phyloP scores from a whole-genome alignment of 2,329 filamentous ascomycete genomes.

The Exophiala bonariae region DNA sequence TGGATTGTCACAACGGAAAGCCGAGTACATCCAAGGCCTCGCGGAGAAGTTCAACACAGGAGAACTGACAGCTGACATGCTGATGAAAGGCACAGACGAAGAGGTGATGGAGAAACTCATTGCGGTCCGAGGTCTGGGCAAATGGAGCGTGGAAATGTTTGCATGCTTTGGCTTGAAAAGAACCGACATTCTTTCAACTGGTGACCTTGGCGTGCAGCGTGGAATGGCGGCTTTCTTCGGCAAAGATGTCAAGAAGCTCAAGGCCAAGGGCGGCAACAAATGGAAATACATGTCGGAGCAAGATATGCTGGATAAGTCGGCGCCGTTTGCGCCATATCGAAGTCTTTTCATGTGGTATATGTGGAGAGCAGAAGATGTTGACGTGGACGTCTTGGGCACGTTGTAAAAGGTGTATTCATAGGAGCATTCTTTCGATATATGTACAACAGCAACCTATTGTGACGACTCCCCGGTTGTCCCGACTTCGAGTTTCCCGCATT shows the following conservation, averaged over 20 bases:
- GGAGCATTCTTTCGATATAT: slow-evolving; percentile 10
- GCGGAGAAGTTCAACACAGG: slow-evolving; percentile 76
- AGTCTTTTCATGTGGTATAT: slow-evolving; percentile 98
- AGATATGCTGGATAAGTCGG: slow-evolving; percentile 84
- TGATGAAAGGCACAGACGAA: slow-evolving; percentile 78
- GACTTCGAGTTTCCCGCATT: too few relatives aligned
- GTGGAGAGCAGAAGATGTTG: slow-evolving; percentile 83
- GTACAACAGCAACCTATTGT: slow-evolving; percentile 11
- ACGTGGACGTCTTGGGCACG: slow-evolving; percentile 39
- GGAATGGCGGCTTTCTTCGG: slow-evolving; percentile 90
- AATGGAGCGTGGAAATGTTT: slow-evolving; percentile 98
- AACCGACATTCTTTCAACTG: slow-evolving; percentile 88
- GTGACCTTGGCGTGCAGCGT: slow-evolving; percentile 88
- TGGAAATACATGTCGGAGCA: slow-evolving; percentile 98
- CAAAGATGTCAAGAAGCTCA: slow-evolving; percentile 79
- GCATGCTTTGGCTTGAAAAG: slow-evolving; percentile 92
- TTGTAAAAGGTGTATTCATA: slow-evolving; percentile 6
- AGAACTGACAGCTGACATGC: slow-evolving; percentile 72
- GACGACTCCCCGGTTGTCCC: too few relatives aligned
- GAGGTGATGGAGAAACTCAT: slow-evolving; percentile 80
- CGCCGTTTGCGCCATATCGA: slow-evolving; percentile 81
- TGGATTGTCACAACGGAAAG: slow-evolving; percentile 89
- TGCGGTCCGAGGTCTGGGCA: slow-evolving; percentile 81
- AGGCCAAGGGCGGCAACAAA: slow-evolving; percentile 75
- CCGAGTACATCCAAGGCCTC: slow-evolving; percentile 87